Base-by-base conservation (phyloP, 306 rosid species). In the Begonia loranthoides region DNA sequence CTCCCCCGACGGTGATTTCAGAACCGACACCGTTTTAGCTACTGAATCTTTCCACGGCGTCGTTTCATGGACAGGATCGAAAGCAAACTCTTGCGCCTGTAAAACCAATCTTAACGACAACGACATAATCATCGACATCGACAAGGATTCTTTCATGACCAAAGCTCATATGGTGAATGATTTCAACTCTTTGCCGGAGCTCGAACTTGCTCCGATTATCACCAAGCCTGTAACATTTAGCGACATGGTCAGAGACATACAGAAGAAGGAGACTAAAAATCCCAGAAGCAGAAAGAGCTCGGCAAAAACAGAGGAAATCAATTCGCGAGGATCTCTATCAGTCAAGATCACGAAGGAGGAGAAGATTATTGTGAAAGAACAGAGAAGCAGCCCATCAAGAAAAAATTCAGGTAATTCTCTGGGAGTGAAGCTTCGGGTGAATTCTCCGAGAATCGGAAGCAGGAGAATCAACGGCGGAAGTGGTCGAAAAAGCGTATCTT, bases 11-110 rank as follows among this genome's bases (percentile, higher is more conserved):
- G 77, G 81, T 6, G 85, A 75, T 59, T 69, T 78, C 78, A 62
- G 92, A 71, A 69, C 96, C 44, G 95, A 90, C 69, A 60, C 79
- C 36, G 71, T 79, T 76, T 84, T 79, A 13, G 50, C 86, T 9
- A 60, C 83, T 0, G 67, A 82, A 24, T 52, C 76, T 5, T 64
- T 71, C 15, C 36, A 3, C 36, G 36, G 36, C 5, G 36, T 28
- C 5, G 36, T 28, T 28, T 28, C 36, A 3, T 28, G 36, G 36
- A 28, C 36, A 28, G 9, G 8, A 28, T 28, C 36, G 36, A 28
- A 28, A 28, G 8, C 36, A 28, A 28, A 28, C 36, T 28, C 8
- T 28, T 28, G 36, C 36, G 36, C 36, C 36, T 28, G 36, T 28
- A 28, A 28, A 28, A 28, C 36, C 50, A 41, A 52, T 19, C 10